Evolutionary conservation across 176 grass and related monocot species (phyloP), one percentile per base, ranked within the genome.

Genomic region (Triticum timopheevii): DNA sequence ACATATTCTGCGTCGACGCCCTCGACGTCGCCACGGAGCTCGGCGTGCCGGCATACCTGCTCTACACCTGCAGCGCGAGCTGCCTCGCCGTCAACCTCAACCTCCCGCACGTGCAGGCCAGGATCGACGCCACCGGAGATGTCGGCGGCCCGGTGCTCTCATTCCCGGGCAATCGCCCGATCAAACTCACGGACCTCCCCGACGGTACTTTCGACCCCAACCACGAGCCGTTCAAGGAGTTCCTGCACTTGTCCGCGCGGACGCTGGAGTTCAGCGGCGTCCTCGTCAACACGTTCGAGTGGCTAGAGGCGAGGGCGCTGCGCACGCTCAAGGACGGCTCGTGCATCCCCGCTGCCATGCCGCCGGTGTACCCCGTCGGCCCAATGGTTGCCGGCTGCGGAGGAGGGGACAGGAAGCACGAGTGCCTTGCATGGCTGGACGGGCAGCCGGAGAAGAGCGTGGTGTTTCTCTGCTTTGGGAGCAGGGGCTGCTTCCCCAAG

Each of bases 401-500:
- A 52, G 49, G 13, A 52, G 49, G 59, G 2, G 10, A 45, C 0
- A 39, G n/a, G 62, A 79, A 47, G 50, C 90, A 88, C 36, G 85
- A 80, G 54, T 82, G 91, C 76, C 63, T 93, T 4, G 23, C 11
- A 33, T 93, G 91, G 91, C 58, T 93, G 6, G 82, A 93, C 76
- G 40, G 6, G 22, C 88, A 90, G 42, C 91, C 88, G 3, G 82
- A 79, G 28, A 10, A 19, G 9, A 93, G 88, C 62, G 88, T 93
- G 50, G 82, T 93, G 63, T 93, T 90, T 63, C 88, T 93, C 79
- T 79, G 23, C 27, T 94, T 94, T 19, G 92, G 92, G 9, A 94
- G 92, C 81, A 7, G 69, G 78, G 92, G 92, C 24, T 34, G 73
- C 1, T 80, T 91, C 67, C 7, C 82, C 4, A 80, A 35, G 78